These are phyloP conservation scores for Neurospora crassa DNA, from an alignment of 2,329 filamentous ascomycete genomes.

Conservation along the genomic window DNA sequence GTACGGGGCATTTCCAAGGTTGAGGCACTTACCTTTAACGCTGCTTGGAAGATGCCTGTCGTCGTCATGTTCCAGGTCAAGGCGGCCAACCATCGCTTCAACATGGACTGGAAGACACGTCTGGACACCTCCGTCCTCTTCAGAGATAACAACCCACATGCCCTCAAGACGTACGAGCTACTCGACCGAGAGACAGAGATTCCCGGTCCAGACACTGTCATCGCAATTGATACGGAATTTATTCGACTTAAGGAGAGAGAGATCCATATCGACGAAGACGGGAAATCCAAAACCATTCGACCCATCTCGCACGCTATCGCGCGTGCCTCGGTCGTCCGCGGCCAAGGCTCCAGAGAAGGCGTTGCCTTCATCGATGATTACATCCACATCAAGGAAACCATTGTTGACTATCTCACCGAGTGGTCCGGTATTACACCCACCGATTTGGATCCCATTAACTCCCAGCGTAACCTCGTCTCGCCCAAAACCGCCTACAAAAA, in stretches of 20 bases:
- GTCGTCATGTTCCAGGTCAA: constrained; percentile 82
- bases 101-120: constrained; percentile 74
- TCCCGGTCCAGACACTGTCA: constrained; percentile 61
- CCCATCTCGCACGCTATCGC: constrained; percentile 86
- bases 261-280: constrained; percentile 92
- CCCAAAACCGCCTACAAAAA: constrained; percentile 96
- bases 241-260: constrained; percentile 88
- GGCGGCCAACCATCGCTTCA: constrained; percentile 68
- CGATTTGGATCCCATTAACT: constrained; percentile 72
- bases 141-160: constrained; percentile 47
- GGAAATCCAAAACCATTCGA: constrained; percentile 81
- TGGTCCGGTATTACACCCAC: constrained; percentile 85
- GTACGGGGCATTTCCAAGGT: constrained; percentile 71
- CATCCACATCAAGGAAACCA: constrained; percentile 79
- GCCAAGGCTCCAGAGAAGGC: constrained; percentile 67
- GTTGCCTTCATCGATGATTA: constrained; percentile 95
- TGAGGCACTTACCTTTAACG: constrained; percentile 83
- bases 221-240: constrained; percentile 94
- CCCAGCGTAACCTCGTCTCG: constrained; percentile 72
- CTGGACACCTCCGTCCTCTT: constrained; percentile 82
- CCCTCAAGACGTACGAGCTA: constrained; percentile 47
- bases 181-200: constrained; percentile 50
- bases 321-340: constrained; percentile 84
- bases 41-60: constrained; percentile 85
- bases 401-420: constrained; percentile 90